phyloP scores from a whole-genome alignment of 768 basidiomycete species.

The Lactarius evosmus region DNA sequence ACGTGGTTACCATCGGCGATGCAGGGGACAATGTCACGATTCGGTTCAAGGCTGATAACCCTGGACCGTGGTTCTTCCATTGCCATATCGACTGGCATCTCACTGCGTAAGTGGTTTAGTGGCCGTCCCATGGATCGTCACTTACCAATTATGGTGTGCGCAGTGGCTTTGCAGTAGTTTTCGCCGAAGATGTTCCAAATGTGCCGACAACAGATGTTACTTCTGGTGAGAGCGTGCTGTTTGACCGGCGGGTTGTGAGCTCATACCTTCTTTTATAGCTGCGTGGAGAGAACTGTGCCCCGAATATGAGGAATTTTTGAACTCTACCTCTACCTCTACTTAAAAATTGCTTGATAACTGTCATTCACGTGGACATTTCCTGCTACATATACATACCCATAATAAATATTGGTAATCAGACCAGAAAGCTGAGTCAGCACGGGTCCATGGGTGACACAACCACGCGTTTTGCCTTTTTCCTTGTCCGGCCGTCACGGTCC shows the following conservation, averaged over 20 bases:
- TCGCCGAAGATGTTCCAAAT: constrained; percentile 7
- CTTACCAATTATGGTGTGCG: neutral
- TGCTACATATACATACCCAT: no score
- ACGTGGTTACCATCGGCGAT: constrained; percentile 24
- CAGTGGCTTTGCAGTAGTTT: constrained; percentile 15
- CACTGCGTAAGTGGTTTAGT: constrained; percentile 1
- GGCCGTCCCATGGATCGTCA: neutral
- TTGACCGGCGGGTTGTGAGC: neutral
- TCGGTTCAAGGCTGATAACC: constrained; percentile 33
- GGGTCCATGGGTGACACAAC: constrained; percentile 26
- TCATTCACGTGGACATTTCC: no score
- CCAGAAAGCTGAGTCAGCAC: constrained; percentile 10
- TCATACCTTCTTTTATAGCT: neutral
- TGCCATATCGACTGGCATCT: constrained; percentile 36
- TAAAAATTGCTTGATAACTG: no score
- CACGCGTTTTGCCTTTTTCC: constrained; percentile 25
- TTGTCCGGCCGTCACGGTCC: constrained; percentile 23
- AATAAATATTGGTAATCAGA: neutral
- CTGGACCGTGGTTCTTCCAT: constrained; percentile 33
- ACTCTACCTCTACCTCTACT: neutral
- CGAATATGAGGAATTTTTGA: neutral
- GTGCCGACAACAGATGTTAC: neutral
- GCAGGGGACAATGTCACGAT: constrained; percentile 25
- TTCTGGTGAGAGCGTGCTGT: neutral
- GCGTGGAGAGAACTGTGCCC: constrained; percentile 3